Evolutionary conservation across 176 grass and related monocot genomes (phyloP).

Genomic region (Bonia amplexicaulis): DNA sequence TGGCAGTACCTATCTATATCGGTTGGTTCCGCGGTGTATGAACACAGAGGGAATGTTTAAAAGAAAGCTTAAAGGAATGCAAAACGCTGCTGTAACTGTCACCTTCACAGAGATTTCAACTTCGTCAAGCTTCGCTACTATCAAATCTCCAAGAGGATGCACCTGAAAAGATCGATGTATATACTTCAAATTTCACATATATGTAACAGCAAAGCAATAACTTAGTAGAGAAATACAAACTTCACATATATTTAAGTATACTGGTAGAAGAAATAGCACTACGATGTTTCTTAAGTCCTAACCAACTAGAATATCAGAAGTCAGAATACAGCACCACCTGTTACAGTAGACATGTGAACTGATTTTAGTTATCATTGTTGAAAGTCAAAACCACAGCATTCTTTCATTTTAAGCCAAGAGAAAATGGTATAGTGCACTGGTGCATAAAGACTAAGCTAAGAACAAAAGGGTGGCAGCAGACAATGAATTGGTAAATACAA

Average conservation of each 20-base stretch:
- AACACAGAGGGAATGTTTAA: not conserved
- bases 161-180: slow-evolving; percentile 35
- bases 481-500: not conserved
- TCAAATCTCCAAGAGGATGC: slow-evolving; percentile 33
- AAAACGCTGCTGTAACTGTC: not conserved
- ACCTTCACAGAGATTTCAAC: slow-evolving; percentile 59
- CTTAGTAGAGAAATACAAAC: not conserved
- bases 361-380: not conserved
- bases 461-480: not conserved
- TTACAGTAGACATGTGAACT: not conserved
- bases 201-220: not conserved
- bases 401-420: not conserved
- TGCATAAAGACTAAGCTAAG: not conserved
- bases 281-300: not conserved
- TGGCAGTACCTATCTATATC: not conserved
- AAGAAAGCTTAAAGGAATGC: not conserved
- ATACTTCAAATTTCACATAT: not conserved
- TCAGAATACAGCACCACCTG: not conserved
- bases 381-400: not conserved
- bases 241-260: not conserved
- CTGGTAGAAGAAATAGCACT: not conserved
- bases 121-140: slow-evolving; percentile 62
- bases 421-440: not conserved
- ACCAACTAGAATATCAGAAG: not conserved
- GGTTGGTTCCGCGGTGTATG: not conserved